A percentile compares a stretch with the other conserved stretches of the same genome.
Evolutionary conservation across 176 grass and related monocot species (phyloP).

Genomic region (Hordeum vulgare): DNA sequence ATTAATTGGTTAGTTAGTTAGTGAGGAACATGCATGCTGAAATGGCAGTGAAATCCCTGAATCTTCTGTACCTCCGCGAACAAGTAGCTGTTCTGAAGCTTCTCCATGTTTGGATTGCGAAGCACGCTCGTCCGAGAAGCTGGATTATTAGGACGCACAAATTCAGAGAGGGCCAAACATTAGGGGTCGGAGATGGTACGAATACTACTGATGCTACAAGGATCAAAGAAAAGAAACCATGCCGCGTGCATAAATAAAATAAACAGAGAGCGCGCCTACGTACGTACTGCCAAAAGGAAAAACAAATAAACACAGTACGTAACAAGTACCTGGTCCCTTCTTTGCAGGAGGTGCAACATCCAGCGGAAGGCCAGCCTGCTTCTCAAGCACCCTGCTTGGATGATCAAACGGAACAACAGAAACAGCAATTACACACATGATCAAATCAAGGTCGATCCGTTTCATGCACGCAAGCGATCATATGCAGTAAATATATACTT

Average conservation of each 20-base stretch:
- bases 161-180: background rate
- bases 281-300: too few relatives aligned
- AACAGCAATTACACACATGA: background rate
- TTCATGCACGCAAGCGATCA: background rate
- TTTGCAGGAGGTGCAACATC: conserved; percentile 29
- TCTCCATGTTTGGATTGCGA: conserved; percentile 87
- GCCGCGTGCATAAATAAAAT: background rate
- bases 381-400: conserved; percentile 40
- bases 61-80: conserved; percentile 62
- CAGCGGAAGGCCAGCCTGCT: conserved; percentile 38
- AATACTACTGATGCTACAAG: background rate
- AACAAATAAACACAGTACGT: background rate
- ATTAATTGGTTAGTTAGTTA: too few relatives aligned
- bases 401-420: conserved; percentile 13
- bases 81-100: conserved; percentile 80
- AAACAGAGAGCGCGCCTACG: too few relatives aligned
- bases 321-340: conserved; percentile 32
- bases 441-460: background rate
- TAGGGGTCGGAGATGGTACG: background rate
- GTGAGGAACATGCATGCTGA: background rate
- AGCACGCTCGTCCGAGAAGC: conserved; percentile 46
- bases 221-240: conserved; percentile 3
- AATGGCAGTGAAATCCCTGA: background rate
- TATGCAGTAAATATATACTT: conserved; percentile 12
- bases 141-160: conserved; percentile 19